These are phyloP conservation scores for Xylaria cubensis DNA, from an alignment of 495 filamentous ascomycete species.

Conservation along the genomic window DNA sequence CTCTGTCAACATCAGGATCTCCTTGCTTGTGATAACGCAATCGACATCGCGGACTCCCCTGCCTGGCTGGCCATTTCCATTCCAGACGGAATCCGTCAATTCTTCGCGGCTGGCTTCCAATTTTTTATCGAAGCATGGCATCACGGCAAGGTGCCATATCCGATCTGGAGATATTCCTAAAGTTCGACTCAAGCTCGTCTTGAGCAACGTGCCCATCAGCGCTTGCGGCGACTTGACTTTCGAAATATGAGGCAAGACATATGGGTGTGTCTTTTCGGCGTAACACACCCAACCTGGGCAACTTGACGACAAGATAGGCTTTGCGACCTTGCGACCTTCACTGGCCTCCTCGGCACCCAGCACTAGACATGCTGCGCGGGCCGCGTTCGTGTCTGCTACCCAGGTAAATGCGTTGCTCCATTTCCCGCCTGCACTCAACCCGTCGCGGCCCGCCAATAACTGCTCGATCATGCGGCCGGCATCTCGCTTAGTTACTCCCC, in stretches of 20 bases:
- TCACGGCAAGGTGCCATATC: slow-evolving; percentile 93
- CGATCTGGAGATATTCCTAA: slow-evolving; percentile 74
- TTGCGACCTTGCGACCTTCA: slow-evolving; percentile 43
- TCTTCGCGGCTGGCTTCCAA: slow-evolving; percentile 93
- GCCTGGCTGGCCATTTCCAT: slow-evolving; percentile 46
- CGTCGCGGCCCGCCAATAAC: slow-evolving; percentile 72
- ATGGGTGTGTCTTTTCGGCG: slow-evolving; percentile 94
- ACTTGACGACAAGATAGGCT: slow-evolving; percentile 84
- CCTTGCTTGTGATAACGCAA: slow-evolving; percentile 95
- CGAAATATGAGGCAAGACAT: slow-evolving; percentile 90
- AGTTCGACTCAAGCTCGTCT: slow-evolving; percentile 75
- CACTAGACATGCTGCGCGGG: slow-evolving; percentile 77
- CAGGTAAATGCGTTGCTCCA: slow-evolving; percentile 81
- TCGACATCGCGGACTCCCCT: slow-evolving; percentile 84
- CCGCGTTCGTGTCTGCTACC: slow-evolving; percentile 84
- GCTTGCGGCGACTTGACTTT: slow-evolving; percentile 93
- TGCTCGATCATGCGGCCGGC: slow-evolving; percentile 84
- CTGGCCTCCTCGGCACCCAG: slow-evolving; percentile 81
- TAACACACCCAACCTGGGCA: slow-evolving; percentile 99
- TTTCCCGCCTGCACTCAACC: slow-evolving; percentile 70
- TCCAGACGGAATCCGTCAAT: slow-evolving; percentile 83
- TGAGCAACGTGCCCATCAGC: slow-evolving; percentile 84
- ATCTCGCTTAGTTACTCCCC: slow-evolving; percentile 71
- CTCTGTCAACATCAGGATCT: slow-evolving; percentile 85
- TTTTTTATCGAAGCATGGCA: slow-evolving; percentile 99